Conservation (phyloP, 1,284 basidiomycete species). For the Apiotrichum akiyoshidainum region DNA sequence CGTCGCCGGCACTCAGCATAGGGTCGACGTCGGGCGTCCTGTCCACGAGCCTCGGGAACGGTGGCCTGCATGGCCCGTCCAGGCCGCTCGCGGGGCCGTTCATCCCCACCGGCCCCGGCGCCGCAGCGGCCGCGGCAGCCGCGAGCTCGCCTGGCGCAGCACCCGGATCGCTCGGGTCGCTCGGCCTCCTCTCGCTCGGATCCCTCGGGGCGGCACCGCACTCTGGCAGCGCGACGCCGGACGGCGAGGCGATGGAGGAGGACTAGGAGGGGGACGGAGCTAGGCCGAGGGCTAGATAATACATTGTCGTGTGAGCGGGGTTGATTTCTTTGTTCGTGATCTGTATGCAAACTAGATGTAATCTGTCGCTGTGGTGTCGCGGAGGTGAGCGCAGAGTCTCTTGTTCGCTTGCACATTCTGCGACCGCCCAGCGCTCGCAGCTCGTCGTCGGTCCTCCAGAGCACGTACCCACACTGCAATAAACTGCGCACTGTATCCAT, state of each 20-base stretch:
- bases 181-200: conserved; percentile 39
- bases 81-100: conserved; percentile 28
- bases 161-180: conserved; percentile 31
- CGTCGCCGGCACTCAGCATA: conserved; percentile 42
- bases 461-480: no score
- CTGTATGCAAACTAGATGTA: no score
- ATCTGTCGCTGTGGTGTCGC: no score
- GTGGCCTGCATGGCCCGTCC: conserved; percentile 11
- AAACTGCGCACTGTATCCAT: neutral
- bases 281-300: neutral
- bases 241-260: neutral
- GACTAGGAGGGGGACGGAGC: neutral
- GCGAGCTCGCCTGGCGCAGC: conserved; percentile 17
- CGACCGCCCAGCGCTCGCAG: no score
- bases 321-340: no score
- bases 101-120: conserved; percentile 25
- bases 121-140: conserved; percentile 16
- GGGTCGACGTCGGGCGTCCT: conserved; percentile 38
- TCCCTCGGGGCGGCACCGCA: no score
- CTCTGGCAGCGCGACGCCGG: no score
- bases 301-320: neutral
- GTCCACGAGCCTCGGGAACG: conserved; percentile 27
- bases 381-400: no score
- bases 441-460: no score
- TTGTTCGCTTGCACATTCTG: no score